Base-by-base conservation (phyloP, 257 asterid genomes). In the Solanum raphanifolium region DNA sequence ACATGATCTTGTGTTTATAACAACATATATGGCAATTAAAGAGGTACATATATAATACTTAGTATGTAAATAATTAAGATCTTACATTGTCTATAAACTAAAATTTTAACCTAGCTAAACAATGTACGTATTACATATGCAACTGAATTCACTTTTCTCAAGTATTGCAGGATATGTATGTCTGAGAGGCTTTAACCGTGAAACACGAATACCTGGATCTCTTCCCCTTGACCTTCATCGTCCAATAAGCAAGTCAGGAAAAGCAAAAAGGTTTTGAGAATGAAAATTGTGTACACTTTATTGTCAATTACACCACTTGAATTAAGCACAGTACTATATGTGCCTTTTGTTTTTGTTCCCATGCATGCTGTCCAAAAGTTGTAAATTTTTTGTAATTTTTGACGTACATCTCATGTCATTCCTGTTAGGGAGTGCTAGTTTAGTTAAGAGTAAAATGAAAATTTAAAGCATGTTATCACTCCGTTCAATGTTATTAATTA, bases 141-240 rank as follows among this genome's bases (percentile, higher is more conserved):
- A 13, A 13, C 12, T 69, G 76, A 29, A 52, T 11, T 6, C n/a
- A 78, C 16, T 29, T 34, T 39, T 38, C n/a, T 27, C 16, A 34
- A 38, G 31, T 87, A n/a, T 60, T 66, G 55, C 87, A 89, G 90
- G 90, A 68, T 89, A 58, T 78, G 73, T 84, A 46, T 91, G 93
- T 84, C 76, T 91, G 18, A 88, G 91, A 69, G 90, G 89, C 13
- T 89, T 89, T 76, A 85, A 89, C 87, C 46, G 32, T 15, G 72
- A 84, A 79, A 88, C 89, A 21, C 86, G 90, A 86, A 88, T 87
- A 46, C 88, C 91, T 4, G 87, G 58, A 65, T 71, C 85, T 83
- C 89, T 91, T 36, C 65, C 89, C 12, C 25, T 38, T 76, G 86
- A 71, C 90, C 88, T 91, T 58, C 88, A 90, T 66, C 86, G 39